Conservation (phyloP, 1,139 yeast genomes). For the Pichia sp. region DNA sequence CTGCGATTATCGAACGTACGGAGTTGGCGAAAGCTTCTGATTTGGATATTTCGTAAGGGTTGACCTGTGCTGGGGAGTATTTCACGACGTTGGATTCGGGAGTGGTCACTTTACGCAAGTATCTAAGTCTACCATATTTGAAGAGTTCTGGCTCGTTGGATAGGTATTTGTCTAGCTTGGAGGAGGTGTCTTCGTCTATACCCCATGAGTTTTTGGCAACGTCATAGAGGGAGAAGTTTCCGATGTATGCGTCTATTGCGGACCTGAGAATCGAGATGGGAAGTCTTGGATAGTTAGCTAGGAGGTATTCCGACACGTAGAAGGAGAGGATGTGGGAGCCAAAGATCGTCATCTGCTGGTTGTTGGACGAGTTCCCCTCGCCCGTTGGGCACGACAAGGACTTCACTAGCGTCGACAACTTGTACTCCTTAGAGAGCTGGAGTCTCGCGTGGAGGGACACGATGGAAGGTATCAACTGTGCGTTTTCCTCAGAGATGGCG, state of each 20-base stretch:
- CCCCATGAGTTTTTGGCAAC: conserved; percentile 79
- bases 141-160: conserved; percentile 63
- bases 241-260: conserved; percentile 70
- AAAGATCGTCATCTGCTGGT: conserved; percentile 72
- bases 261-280: conserved; percentile 74
- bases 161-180: conserved; percentile 63
- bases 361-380: conserved; percentile 44
- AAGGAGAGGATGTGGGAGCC: conserved; percentile 76
- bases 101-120: conserved; percentile 24
- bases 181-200: conserved; percentile 65
- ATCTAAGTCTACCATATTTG: conserved; percentile 64
- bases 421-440: conserved; percentile 48
- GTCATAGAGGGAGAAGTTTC: conserved; percentile 56
- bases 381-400: conserved; percentile 52
- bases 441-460: conserved; percentile 80
- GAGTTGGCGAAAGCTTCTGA: conserved; percentile 42
- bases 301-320: conserved; percentile 68
- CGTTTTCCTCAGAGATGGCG: conserved; percentile 41
- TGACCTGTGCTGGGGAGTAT: conserved; percentile 22
- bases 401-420: conserved; percentile 71
- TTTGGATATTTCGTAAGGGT: conserved; percentile 24
- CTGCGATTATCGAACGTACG: conserved; percentile 70
- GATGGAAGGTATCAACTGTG: conserved; percentile 59
- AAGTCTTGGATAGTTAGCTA: conserved; percentile 79
- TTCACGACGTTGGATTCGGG: conserved; percentile 42